Evolutionary conservation across 129 eudicot species (phyloP), one percentile per base, ranked within the genome.

Genomic region (Centaurea solstitialis): DNA sequence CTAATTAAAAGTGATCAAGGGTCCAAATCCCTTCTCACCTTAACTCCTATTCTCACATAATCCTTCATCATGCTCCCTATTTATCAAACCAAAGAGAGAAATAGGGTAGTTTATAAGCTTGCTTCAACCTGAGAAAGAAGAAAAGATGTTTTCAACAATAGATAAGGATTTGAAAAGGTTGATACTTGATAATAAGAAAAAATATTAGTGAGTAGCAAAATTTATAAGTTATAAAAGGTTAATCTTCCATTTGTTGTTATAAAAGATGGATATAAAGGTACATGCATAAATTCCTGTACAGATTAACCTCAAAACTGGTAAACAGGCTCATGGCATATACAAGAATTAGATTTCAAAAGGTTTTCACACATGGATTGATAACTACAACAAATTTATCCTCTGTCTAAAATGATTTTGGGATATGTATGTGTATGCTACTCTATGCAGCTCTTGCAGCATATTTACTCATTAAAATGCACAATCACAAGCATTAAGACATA

Each of bases 371-470:
- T 64, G 30, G 26, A 20, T 22, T 21, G 68, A 64, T 7, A 62
- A 64, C 30, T 62, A 21, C 30, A 64, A 64, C 6, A 57, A 17
- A 7, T 7, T 62, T 64, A 64, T 64, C 13, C 68, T 22, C n/a
- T 6, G 4, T 15, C 75, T 15, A 70, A 70, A 35, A 38, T 20
- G n/a, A 8, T 70, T 70, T 70, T 18, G 53, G 23, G 75, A 70
- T 17, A 70, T 17, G 9, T 7, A 70, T 38, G 28, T 70, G 75
- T 39, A 26, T 26, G 30, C 28, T 64, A 39, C 28, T 71, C 75
- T 37, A 30, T 37, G n/a, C 75, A 38, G 17, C 75, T 71, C 57
- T 11, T n/a, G 75, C 75, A 37, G 40, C 47, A 69, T 15, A 69
- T 6, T 13, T 33, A 69, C 73, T 69, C 45, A 15, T 21, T 1